Evolutionary conservation across 768 basidiomycete species (phyloP).

Genomic region (Naematelia encephala): DNA sequence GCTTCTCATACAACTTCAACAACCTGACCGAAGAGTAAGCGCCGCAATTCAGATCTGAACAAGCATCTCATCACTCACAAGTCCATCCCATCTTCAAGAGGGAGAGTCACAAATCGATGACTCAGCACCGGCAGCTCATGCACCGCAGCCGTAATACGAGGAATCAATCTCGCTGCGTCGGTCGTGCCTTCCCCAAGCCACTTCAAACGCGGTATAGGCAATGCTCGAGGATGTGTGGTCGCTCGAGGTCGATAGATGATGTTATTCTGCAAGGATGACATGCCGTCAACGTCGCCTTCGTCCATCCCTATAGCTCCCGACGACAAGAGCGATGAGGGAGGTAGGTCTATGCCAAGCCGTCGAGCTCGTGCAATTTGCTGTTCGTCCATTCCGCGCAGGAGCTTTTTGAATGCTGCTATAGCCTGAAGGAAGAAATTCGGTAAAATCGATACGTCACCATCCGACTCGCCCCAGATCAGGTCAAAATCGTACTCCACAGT

Average conservation of each 20-base stretch:
- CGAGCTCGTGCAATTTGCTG: slow-evolving; percentile 25
- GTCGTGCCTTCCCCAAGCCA: slow-evolving; percentile 36
- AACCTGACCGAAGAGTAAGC: slow-evolving; percentile 21
- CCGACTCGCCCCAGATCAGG: slow-evolving; percentile 35
- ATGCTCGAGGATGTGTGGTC: neutral
- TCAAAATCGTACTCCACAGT: slow-evolving; percentile 39
- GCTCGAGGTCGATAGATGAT: slow-evolving; percentile 9
- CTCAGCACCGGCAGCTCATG: slow-evolving; percentile 32
- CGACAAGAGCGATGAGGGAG: neutral
- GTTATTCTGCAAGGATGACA: neutral
- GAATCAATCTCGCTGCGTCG: slow-evolving; percentile 33
- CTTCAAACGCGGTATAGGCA: slow-evolving; percentile 32
- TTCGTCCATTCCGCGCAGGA: slow-evolving; percentile 30
- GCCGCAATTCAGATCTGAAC: slow-evolving; percentile 1
- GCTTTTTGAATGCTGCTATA: slow-evolving; percentile 24
- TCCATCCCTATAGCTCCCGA: neutral
- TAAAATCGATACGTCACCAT: slow-evolving; percentile 33
- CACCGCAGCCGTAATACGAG: slow-evolving; percentile 24
- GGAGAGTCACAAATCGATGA: slow-evolving; percentile 40
- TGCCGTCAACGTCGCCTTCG: neutral
- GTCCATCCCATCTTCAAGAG: slow-evolving; percentile 48
- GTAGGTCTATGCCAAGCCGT: neutral
- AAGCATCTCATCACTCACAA: too few species aligned
- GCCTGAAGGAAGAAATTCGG: slow-evolving; percentile 38
- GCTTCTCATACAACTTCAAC: slow-evolving; percentile 44